These are phyloP conservation scores for Colletotrichum sp. DNA, from an alignment of 2,329 filamentous ascomycete species.

Conservation along the genomic window DNA sequence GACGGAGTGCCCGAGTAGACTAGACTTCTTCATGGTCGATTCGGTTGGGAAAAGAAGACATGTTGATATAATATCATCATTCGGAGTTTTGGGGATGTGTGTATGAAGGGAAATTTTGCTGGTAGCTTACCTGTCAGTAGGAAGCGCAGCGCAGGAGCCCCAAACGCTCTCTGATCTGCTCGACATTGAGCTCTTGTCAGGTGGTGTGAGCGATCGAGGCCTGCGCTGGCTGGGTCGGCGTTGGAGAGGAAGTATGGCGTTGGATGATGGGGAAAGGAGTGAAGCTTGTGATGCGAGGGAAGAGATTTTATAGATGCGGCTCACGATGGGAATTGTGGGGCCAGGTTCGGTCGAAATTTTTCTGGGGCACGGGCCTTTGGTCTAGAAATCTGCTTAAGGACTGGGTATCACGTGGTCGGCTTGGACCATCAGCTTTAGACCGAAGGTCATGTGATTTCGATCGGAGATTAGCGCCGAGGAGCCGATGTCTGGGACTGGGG, in stretches of 20 bases:
- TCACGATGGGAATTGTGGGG: slow-evolving; percentile 13
- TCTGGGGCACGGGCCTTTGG: not conserved
- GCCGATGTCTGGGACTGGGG: not conserved
- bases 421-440: not conserved
- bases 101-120: not conserved
- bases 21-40: slow-evolving; percentile 84
- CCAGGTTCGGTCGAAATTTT: slow-evolving; percentile 12
- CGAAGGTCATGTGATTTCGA: not conserved
- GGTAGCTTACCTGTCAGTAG: not conserved
- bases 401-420: not conserved
- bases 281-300: not conserved
- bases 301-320: slow-evolving; percentile 16
- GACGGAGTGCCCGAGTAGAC: slow-evolving; percentile 68
- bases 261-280: not conserved
- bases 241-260: not conserved
- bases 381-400: not conserved
- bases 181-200: not conserved
- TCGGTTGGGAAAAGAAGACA: slow-evolving; percentile 89
- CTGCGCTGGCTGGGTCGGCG: not conserved
- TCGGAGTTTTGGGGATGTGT: slow-evolving; percentile 32
- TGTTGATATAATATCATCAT: slow-evolving; percentile 74
- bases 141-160: not conserved
- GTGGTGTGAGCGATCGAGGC: not conserved
- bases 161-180: not conserved
- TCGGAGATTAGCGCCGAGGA: slow-evolving; percentile 9